Base-by-base conservation (phyloP, 2,329 filamentous ascomycete genomes). In the Colletotrichum sp. region DNA sequence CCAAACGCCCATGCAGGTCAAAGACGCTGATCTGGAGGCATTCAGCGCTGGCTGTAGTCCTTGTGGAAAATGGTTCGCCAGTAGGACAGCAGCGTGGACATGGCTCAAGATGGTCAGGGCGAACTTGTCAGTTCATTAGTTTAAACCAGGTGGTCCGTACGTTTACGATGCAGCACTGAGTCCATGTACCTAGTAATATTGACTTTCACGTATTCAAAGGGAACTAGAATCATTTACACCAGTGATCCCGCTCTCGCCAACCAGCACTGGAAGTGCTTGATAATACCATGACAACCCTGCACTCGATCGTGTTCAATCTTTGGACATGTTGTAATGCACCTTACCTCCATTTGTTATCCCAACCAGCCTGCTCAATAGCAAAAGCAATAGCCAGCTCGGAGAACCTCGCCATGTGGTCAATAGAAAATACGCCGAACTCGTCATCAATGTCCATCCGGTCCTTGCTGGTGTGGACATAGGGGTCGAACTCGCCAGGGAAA, bases 361-460 rank as follows among this genome's bases (percentile, higher is more conserved):
- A 86, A 3, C 84, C 84, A 16, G 81, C 83, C 79, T 86, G 84
- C 74, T 86, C 84, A 15, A 86, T 78, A 2, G 83, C 82, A 78
- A 84, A 86, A 2, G 84, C 84, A 63, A 86, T 83, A 0, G 84
- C 84, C 69, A 86, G 80, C 77, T 85, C 84, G 0, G 84, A 82
- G 75, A 86, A 86, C n/a, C 83, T 80, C 4, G 84, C 84, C 84
- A 85, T 85, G 44, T 86, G 84, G 12, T 86, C 82, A 18, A 86
- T 72, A 3, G 85, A 86, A 72, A 86, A 86, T 22, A 81, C 78
- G 2, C 85, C 85, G 6, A 72, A 80, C 32, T 85, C 81, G 36
- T 86, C 84, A 36, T 86, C 80, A 8, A 86, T 77, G 28, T 83
- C 80, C 80, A 86, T 83, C 3, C 81, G 85, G 66, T 86, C 85